Evolutionary conservation across 139 green algal genomes (phyloP).

Genomic region (Auxenochlorella protothecoides): DNA sequence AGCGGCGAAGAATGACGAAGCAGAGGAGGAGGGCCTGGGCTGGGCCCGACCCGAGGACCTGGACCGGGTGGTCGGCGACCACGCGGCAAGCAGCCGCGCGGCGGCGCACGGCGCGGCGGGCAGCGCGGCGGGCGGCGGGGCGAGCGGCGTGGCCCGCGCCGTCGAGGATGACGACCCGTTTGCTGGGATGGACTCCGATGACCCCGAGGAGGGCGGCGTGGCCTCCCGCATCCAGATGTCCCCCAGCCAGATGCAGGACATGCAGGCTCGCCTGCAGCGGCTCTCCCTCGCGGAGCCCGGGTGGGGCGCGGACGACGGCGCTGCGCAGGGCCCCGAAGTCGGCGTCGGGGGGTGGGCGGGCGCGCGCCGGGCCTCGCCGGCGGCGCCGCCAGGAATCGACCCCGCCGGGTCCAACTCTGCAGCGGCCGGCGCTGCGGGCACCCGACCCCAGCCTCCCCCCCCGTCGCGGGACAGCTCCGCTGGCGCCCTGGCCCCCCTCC

Average conservation of each 20-base stretch:
- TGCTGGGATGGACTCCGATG: conserved; percentile 4
- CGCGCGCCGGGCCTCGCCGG: conserved; percentile 1
- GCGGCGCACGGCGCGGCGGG: too few species aligned
- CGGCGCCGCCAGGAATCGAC: conserved; percentile 1
- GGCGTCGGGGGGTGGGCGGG: background rate
- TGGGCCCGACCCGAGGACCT: background rate
- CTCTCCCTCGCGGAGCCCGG: too few species aligned
- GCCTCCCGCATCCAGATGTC: background rate
- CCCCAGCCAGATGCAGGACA: background rate
- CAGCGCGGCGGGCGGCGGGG: background rate
- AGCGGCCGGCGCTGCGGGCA: background rate
- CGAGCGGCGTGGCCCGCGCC: background rate
- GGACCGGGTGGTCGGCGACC: too few species aligned
- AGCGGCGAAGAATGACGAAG: too few species aligned
- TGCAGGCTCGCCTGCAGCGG: too few species aligned
- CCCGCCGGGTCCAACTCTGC: background rate
- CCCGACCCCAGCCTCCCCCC: background rate
- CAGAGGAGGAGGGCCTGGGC: background rate
- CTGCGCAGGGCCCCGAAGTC: conserved; percentile 5
- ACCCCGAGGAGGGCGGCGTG: background rate
- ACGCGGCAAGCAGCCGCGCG: too few species aligned
- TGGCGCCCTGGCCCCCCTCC: background rate
- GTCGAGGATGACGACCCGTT: conserved; percentile 6
- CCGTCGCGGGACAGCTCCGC: background rate
- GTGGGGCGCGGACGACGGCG: background rate